phyloP scores from a whole-genome alignment of 805 yeast species.

The Maudiozyma serrabonitensis region DNA sequence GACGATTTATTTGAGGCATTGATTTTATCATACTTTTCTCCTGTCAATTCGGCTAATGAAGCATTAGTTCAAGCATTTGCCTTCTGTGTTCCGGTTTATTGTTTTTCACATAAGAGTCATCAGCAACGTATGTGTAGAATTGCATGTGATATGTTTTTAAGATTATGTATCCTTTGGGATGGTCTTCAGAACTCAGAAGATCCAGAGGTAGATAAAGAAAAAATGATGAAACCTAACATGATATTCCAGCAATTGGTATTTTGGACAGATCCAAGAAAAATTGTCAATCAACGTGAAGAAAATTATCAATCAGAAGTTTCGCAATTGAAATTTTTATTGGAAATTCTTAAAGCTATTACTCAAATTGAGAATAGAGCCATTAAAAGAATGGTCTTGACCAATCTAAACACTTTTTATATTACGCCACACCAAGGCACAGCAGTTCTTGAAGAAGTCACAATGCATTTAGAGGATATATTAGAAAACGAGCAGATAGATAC shows the following conservation, averaged over 20 bases:
- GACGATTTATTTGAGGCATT: conserved; percentile 64
- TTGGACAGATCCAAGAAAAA: conserved; percentile 76
- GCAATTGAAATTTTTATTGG: conserved; percentile 49
- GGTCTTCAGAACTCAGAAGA: conserved; percentile 31
- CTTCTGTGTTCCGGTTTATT: conserved; percentile 81
- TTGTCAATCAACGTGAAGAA: conserved; percentile 41
- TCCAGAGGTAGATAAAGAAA: conserved; percentile 13
- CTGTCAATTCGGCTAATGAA: conserved; percentile 50
- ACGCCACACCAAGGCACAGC: conserved; percentile 25
- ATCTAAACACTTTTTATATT: conserved; percentile 40
- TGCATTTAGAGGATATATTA: conserved; percentile 22
- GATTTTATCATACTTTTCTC: conserved; percentile 66
- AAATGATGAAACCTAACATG: conserved; percentile 36
- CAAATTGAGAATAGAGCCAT: conserved; percentile 40
- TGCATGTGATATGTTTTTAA: conserved; percentile 54
- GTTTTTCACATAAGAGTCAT: conserved; percentile 64
- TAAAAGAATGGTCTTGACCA: conserved; percentile 43
- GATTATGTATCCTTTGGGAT: conserved; percentile 41
- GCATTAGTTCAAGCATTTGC: conserved; percentile 69
- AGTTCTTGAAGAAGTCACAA: conserved; percentile 20
- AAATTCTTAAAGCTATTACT: conserved; percentile 42
- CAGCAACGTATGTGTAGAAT: conserved; percentile 56
- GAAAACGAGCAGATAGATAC: conserved; percentile 29
- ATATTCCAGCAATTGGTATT: conserved; percentile 63
- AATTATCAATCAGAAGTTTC: conserved; percentile 35